A percentile compares a stretch with the other conserved stretches of the same genome.
phyloP scores from a whole-genome alignment of 768 basidiomycete genomes.

The Cytidiella melzeri region DNA sequence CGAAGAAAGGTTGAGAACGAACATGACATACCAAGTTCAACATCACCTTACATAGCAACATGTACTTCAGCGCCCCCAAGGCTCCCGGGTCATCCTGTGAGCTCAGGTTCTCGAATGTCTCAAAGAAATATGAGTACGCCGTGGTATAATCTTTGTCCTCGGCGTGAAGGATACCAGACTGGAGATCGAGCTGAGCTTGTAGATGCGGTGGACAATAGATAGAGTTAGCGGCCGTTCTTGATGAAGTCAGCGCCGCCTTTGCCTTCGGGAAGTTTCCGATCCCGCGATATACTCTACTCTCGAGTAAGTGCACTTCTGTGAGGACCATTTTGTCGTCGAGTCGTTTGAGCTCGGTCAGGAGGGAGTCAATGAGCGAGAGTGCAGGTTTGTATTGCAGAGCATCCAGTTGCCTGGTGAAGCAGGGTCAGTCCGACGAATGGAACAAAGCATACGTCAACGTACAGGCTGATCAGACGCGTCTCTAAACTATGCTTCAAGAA shows the following conservation, averaged over 20 bases:
- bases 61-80: conserved; percentile 89
- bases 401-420: conserved; percentile 57
- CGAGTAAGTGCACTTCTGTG: conserved; percentile 92
- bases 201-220: conserved; percentile 86
- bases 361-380: conserved; percentile 71
- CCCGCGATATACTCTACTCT: conserved; percentile 86
- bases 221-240: conserved; percentile 89
- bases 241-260: conserved; percentile 86
- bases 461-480: conserved; percentile 78
- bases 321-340: conserved; percentile 98
- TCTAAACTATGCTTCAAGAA: conserved; percentile 95
- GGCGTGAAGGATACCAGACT: conserved; percentile 81
- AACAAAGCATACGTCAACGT: conserved; percentile 12
- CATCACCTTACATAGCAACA: conserved; percentile 99
- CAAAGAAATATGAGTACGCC: conserved; percentile 95
- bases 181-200: conserved; percentile 56
- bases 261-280: conserved; percentile 86
- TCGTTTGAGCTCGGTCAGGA: conserved; percentile 88
- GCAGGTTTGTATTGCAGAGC: conserved; percentile 72
- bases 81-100: conserved; percentile 63
- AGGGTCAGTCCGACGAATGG: not conserved
- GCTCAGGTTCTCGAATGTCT: conserved; percentile 88
- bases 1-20: not conserved
- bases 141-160: conserved; percentile 98
- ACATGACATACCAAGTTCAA: conserved; percentile 79